Percentiles rank a stretch among this genome's conserved stretches.
phyloP scores from a whole-genome alignment of 1,284 basidiomycete genomes.

The Prillingera fragicola region DNA sequence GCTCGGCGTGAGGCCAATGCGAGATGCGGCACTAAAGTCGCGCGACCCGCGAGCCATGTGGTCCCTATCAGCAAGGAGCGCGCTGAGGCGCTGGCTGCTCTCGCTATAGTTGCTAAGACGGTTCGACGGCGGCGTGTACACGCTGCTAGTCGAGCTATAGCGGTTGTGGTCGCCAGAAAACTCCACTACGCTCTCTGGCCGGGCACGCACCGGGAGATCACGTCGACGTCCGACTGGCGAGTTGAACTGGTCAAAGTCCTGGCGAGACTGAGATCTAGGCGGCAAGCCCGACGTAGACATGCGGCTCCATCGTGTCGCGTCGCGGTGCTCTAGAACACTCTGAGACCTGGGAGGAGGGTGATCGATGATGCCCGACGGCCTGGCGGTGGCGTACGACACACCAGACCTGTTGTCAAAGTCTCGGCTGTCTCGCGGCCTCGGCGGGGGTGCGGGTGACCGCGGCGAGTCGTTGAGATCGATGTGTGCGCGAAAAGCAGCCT shows the following conservation, averaged over 20 bases:
- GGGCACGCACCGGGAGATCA: constrained; percentile 7
- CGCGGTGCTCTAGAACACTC: no score
- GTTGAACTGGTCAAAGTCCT: constrained; percentile 8
- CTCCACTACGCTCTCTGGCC: constrained; percentile 15
- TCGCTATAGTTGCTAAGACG: not conserved
- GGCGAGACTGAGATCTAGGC: not conserved
- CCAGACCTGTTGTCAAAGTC: constrained; percentile 9
- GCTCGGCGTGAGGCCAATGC: constrained; percentile 27
- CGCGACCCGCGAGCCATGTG: constrained; percentile 3
- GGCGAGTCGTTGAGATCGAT: constrained; percentile 7
- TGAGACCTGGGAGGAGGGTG: no score
- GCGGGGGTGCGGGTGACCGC: constrained; percentile 28
- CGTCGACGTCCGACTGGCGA: not conserved
- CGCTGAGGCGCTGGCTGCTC: not conserved
- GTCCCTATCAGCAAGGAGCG: not conserved
- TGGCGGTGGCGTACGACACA: no score
- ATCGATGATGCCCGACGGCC: no score
- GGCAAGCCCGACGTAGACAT: not conserved
- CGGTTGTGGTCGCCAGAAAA: constrained; percentile 14
- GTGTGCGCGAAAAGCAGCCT: no score
- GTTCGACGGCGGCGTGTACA: not conserved
- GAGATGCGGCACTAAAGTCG: constrained; percentile 9
- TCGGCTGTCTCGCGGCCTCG: constrained; percentile 13
- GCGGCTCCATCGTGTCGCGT: not conserved
- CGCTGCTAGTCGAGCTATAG: no score